Percentiles rank a stretch among this genome's conserved stretches.
Evolutionary conservation across 2,329 filamentous ascomycete genomes (phyloP).

Genomic region (Cladosporium oxysporum): DNA sequence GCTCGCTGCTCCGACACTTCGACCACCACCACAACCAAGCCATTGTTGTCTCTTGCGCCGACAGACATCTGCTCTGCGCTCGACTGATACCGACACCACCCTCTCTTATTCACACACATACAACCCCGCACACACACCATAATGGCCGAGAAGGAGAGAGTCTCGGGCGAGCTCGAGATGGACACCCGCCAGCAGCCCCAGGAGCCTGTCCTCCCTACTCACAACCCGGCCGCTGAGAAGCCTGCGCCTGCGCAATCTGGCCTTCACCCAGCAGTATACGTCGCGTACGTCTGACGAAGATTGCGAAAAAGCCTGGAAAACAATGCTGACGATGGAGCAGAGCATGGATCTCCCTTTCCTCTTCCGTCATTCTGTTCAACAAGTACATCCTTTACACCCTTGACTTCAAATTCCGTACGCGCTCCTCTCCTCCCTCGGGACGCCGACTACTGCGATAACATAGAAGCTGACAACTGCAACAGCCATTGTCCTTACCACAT

Average conservation of each 20-base stretch:
- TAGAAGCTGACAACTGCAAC: slow-evolving; percentile 38
- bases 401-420: slow-evolving; percentile 65
- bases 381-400: slow-evolving; percentile 92
- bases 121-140: slow-evolving; percentile 41
- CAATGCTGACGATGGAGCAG: slow-evolving; percentile 48
- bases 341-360: slow-evolving; percentile 89
- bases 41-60: neutral
- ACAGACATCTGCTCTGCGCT: slow-evolving; percentile 1
- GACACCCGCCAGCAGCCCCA: slow-evolving; percentile 40
- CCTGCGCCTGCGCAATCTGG: slow-evolving; percentile 62
- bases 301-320: slow-evolving; percentile 47
- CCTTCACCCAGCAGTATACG: slow-evolving; percentile 83
- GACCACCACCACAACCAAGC: neutral
- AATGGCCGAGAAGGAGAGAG: slow-evolving; percentile 78
- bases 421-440: neutral
- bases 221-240: slow-evolving; percentile 77
- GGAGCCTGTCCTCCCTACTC: slow-evolving; percentile 70
- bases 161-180: slow-evolving; percentile 67
- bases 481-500: slow-evolving; percentile 89
- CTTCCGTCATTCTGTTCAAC: slow-evolving; percentile 97
- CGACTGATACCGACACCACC: neutral
- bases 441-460: neutral
- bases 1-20: neutral
- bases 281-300: slow-evolving; percentile 55
- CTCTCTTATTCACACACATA: neutral